Conservation (phyloP, 2,329 filamentous ascomycete genomes). For the Penicillium paneum region DNA sequence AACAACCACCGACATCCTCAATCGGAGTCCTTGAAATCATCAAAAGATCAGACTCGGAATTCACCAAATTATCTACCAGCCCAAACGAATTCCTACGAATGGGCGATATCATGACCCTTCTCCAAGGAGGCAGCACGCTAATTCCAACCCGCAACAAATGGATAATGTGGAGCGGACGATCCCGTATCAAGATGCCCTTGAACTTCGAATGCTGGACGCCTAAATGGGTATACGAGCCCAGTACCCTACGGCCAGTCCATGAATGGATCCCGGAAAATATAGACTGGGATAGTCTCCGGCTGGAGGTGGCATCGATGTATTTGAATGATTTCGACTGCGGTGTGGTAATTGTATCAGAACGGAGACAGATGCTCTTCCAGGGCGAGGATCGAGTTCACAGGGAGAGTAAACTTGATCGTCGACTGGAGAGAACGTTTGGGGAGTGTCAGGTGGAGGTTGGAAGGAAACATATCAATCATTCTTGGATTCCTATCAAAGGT, state of each 20-base stretch:
- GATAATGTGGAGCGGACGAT: constrained; percentile 8
- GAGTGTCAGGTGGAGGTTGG: constrained; percentile 4
- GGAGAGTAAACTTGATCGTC: constrained; percentile 5
- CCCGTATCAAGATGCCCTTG: constrained; percentile 2
- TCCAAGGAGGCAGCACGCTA: constrained; percentile 2
- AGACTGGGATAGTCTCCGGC: constrained; percentile 9
- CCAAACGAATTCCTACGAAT: constrained; percentile 1
- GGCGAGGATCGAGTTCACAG: constrained; percentile 3
- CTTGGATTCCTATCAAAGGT: constrained; percentile 6
- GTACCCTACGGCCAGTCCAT: neutral
- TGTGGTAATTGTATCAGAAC: constrained; percentile 6
- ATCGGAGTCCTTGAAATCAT: constrained; percentile 8
- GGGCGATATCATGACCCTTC: constrained; percentile 1
- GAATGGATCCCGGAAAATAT: constrained; percentile 7
- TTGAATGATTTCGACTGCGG: constrained; percentile 8
- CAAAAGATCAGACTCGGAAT: constrained; percentile 6
- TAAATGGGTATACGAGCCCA: constrained; percentile 7
- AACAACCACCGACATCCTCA: constrained; percentile 9
- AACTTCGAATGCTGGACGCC: constrained; percentile 8
- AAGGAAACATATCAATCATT: constrained; percentile 5
- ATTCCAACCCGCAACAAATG: constrained; percentile 9
- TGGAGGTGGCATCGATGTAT: constrained; percentile 9
- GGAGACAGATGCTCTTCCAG: constrained; percentile 7
- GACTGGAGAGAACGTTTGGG: neutral
- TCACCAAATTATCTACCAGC: constrained; percentile 1